A percentile compares a stretch with the other conserved stretches of the same genome.
Evolutionary conservation across 2,329 filamentous ascomycete species (phyloP).

Genomic region (Niveomyces coronatus): DNA sequence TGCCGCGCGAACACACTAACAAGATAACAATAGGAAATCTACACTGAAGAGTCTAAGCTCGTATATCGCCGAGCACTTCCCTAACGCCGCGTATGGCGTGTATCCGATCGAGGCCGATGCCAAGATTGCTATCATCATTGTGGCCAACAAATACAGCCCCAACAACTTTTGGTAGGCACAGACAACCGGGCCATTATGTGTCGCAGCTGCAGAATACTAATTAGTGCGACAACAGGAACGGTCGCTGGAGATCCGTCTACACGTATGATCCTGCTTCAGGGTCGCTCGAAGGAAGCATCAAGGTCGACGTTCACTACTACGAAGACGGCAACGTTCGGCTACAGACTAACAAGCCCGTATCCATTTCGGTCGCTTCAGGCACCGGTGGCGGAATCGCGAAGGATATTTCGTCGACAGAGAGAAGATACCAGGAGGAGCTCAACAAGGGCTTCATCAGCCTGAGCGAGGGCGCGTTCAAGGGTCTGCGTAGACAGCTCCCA

Average conservation of each 20-base stretch:
- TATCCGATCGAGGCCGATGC: slow-evolving; percentile 71
- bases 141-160: slow-evolving; percentile 94
- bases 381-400: slow-evolving; percentile 60
- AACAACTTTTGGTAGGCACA: slow-evolving; percentile 81
- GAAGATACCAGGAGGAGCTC: slow-evolving; percentile 91
- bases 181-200: neutral
- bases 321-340: slow-evolving; percentile 97
- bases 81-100: slow-evolving; percentile 68
- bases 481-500: slow-evolving; percentile 79
- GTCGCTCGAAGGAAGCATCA: slow-evolving; percentile 66
- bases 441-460: slow-evolving; percentile 82
- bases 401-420: slow-evolving; percentile 71
- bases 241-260: slow-evolving; percentile 89
- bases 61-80: slow-evolving; percentile 84
- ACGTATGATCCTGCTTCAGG: slow-evolving; percentile 60
- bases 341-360: slow-evolving; percentile 72
- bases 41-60: slow-evolving; percentile 64
- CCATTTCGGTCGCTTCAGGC: slow-evolving; percentile 48
- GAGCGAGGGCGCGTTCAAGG: slow-evolving; percentile 93
- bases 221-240: slow-evolving; percentile 54
- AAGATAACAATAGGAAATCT: slow-evolving; percentile 54
- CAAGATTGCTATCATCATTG: slow-evolving; percentile 70
- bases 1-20: slow-evolving; percentile 8
- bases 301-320: slow-evolving; percentile 98
- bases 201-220: slow-evolving; percentile 14